Evolutionary conservation across 768 basidiomycete genomes (phyloP).

Genomic region (Leccinum disarticulatum): DNA sequence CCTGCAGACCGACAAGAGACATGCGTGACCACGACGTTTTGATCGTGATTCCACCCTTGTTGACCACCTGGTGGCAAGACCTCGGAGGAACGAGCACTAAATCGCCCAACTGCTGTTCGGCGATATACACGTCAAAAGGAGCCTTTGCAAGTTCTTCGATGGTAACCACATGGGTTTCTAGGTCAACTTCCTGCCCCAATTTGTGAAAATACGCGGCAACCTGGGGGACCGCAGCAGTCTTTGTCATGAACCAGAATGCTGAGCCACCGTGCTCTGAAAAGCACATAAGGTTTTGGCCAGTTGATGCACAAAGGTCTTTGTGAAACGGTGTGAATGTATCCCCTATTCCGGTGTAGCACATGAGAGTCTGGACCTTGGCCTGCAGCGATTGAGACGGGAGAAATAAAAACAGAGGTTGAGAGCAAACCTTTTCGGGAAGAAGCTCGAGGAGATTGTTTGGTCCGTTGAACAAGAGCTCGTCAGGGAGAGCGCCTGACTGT

Average conservation of each 20-base stretch:
- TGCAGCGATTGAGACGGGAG: constrained; percentile 27
- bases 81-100: constrained; percentile 78
- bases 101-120: constrained; percentile 75
- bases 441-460: constrained; percentile 57
- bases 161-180: constrained; percentile 67
- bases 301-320: constrained; percentile 82
- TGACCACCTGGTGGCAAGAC: constrained; percentile 83
- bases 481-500: constrained; percentile 47
- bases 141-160: constrained; percentile 63
- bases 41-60: constrained; percentile 75
- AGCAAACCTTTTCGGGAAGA: constrained; percentile 52
- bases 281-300: constrained; percentile 87
- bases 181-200: constrained; percentile 53
- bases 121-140: constrained; percentile 67
- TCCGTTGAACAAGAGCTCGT: constrained; percentile 50
- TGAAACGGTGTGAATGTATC: constrained; percentile 85
- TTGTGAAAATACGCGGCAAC: constrained; percentile 59
- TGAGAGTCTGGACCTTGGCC: constrained; percentile 71
- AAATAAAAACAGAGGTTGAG: not conserved
- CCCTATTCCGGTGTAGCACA: constrained; percentile 82
- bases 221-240: constrained; percentile 50
- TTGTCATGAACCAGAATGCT: constrained; percentile 88
- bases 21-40: constrained; percentile 89
- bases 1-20: constrained; percentile 59
- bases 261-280: constrained; percentile 71